Base-by-base conservation (phyloP, 1,284 basidiomycete genomes). In the Hymenochaete sp. region DNA sequence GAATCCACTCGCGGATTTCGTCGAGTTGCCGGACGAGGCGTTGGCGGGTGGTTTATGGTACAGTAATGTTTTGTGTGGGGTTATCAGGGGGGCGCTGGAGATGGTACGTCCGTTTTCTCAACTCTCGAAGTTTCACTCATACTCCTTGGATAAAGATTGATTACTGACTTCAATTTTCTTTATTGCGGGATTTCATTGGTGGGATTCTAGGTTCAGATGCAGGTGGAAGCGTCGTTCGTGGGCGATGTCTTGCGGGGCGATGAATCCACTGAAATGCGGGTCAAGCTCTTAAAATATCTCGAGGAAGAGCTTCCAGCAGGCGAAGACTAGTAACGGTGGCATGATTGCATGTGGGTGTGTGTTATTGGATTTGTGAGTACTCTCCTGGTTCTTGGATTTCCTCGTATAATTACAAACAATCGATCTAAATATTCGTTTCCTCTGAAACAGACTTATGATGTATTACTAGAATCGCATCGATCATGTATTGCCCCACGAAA, bases 1-100 rank as follows among this genome's bases (percentile, higher is more conserved):
- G 61, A 99, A 99, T 60, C 96, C 96, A 0, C 63, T 99, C 43
- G 82, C 93, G 6, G 96, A 98, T 57, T 98, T 98, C 61, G 95
- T 97, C 19, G 96, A 98, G 60, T 71, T 99, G 35, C 96, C 96
- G 0, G 83, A 91, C 44, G 93, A 97, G 56, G 93, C 82, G 3
- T 68, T 92, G 38, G 87, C 92, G 59, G 89, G 89, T 8, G 93
- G 93, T 0, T 67, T 99, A 26, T 96, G 92, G 91, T 98, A 93
- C 64, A 92, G 88, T 60, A 98, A 98, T 62, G 83, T 98, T 22
- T 67, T 96, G 0, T 95, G 91, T 54, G 96, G 96, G 2, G 95
- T 98, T 1, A 64, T 98, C 38, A 71, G 93, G 44, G 96, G 96
- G 1, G 81, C 93, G 19, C 62, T 98, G 41, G 96, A 99, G 66